These are phyloP conservation scores for Panicum miliaceum DNA, from an alignment of 176 grass and related monocot genomes.

Conservation along the genomic window DNA sequence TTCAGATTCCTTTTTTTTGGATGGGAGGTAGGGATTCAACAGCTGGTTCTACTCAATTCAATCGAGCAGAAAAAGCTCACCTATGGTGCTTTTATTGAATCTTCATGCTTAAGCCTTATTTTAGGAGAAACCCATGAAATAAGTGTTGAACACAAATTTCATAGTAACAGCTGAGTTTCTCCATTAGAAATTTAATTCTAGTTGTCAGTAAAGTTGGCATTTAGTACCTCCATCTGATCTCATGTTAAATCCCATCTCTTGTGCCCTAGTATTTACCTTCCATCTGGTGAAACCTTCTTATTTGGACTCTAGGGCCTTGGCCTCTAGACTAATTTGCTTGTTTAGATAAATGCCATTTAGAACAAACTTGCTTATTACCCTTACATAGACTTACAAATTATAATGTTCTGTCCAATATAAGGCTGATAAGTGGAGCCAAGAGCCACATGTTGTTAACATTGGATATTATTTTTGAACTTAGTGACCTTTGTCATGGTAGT, in stretches of 20 bases:
- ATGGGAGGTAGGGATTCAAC: background rate
- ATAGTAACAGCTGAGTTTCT: background rate
- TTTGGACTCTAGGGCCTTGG: constrained; percentile 10
- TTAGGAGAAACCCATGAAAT: background rate
- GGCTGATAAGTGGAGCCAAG: background rate
- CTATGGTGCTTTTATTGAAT: constrained; percentile 16
- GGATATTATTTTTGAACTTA: background rate
- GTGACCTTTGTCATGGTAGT: background rate
- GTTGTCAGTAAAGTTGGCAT: background rate
- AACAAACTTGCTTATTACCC: background rate
- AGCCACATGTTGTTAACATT: background rate
- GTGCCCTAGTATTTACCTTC: background rate
- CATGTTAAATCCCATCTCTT: constrained; percentile 14
- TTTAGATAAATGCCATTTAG: background rate
- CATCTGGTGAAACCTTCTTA: background rate
- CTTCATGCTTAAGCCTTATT: constrained; percentile 3
- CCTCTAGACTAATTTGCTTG: constrained; percentile 20
- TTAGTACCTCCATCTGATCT: background rate
- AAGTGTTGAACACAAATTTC: background rate
- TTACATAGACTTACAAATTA: background rate
- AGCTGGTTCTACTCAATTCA: constrained; percentile 8
- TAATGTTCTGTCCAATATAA: background rate
- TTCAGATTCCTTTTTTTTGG: constrained; percentile 3
- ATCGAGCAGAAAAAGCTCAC: background rate
- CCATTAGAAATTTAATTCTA: constrained; percentile 7